Conservation (phyloP, 1,284 basidiomycete genomes). For the Papiliotrema laurentii region DNA sequence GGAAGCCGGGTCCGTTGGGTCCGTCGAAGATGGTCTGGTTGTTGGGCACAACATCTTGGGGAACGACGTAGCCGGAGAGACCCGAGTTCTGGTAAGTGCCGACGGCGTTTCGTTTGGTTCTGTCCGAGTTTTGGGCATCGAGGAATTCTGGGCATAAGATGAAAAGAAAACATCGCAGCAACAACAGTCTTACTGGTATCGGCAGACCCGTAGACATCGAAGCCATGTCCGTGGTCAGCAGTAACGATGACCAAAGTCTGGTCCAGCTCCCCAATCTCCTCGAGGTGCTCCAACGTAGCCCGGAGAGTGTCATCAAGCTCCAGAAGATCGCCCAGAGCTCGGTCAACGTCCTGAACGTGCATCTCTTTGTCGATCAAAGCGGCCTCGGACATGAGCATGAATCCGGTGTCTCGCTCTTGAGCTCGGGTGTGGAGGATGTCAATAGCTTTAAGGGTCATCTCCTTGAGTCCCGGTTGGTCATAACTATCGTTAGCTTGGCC, state of each 20-base stretch:
- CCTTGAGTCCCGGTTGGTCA: conserved; percentile 48
- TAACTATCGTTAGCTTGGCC: conserved; percentile 3
- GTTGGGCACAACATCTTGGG: conserved; percentile 26
- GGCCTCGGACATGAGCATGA: conserved; percentile 50
- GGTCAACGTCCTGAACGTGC: conserved; percentile 47
- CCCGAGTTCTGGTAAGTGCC: conserved; percentile 45
- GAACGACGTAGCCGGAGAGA: conserved; percentile 41
- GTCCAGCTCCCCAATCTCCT: conserved; percentile 47
- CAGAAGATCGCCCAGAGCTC: conserved; percentile 49
- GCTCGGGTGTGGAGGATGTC: conserved; percentile 46
- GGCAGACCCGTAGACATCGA: conserved; percentile 11
- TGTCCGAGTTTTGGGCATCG: background rate
- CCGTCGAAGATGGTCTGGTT: conserved; percentile 36
- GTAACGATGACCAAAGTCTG: conserved; percentile 50
- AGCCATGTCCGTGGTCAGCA: conserved; percentile 48
- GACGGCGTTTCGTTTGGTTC: conserved; percentile 11
- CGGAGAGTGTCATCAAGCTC: conserved; percentile 50
- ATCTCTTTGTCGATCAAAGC: conserved; percentile 49
- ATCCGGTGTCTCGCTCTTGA: conserved; percentile 43
- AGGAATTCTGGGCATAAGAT: background rate
- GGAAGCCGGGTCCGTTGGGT: conserved; percentile 44
- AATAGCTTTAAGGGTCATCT: conserved; percentile 51
- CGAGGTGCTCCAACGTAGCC: conserved; percentile 45
- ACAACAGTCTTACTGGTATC: conserved; percentile 6
- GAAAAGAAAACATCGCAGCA: conserved; percentile 33